Base-by-base conservation (phyloP, 1,284 basidiomycete genomes). In the Ustilago shanxiensis region DNA sequence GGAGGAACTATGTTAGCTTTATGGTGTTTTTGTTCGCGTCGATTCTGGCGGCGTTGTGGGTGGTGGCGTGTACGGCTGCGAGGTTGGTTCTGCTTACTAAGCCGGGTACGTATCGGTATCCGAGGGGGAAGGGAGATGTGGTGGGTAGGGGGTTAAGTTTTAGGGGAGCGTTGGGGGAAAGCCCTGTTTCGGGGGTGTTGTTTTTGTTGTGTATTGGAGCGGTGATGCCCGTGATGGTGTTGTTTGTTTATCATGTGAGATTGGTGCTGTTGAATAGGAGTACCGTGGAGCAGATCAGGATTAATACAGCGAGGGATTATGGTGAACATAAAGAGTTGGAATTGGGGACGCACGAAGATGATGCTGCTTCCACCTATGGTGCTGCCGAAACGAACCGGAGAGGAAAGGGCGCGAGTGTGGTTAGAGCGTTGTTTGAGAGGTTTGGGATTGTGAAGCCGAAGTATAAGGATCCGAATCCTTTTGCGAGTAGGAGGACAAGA, bases 211-310 rank as follows among this genome's bases (percentile, higher is more conserved):
- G 71, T 10, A 16, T 81, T 6, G 66, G 60, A 4, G 72, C 66
- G 2, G n/a, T 76, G 0, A 66, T 52, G 0, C 85, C 85, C 1
- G 45, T 85, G 13, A 1, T 54, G 29, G 77, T 77, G 26, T 65
- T 86, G 13, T 79, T 79, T 28, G 60, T 53, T 8, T 86, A 86
- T 60, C 85, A 86, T 29, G 53, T 77, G 2, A 67, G 80, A 20
- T 69, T 86, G 22, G 66, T 86, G 5, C 22, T 60, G 24, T 66
- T 79, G 22, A 86, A 86, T 52, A 66, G 84, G 11, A 81, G 79
- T 16, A 86, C 85, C 4, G 83, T 85, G 11, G 85, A 86, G 68
- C 74, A 83, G 78, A 84, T 85, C 54, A 82, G 84, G 22, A 81
- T 85, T 65, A 72, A 76, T 7, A 77, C 74, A 0, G 60, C 65